phyloP scores from a whole-genome alignment of 2,329 filamentous ascomycete genomes.

The Clarireedia paspali region DNA sequence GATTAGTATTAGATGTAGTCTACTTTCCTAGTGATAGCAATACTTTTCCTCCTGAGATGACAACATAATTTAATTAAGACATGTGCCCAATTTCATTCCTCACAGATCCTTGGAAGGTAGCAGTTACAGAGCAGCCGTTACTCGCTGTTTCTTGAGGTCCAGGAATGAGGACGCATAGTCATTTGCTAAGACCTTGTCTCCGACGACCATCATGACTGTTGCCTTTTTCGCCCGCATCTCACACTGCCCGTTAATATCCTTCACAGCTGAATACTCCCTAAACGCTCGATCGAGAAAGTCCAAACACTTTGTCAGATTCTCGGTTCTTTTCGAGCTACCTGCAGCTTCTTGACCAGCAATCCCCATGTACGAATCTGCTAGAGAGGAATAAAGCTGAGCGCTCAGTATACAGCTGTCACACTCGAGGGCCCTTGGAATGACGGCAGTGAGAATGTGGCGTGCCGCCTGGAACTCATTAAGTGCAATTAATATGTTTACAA shows the following conservation, averaged over 20 bases:
- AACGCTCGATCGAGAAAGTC: conserved; percentile 26
- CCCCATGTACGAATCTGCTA: conserved; percentile 59
- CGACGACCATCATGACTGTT: conserved; percentile 51
- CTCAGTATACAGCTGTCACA: conserved; percentile 48
- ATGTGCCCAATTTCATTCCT: neutral
- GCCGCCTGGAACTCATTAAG: conserved; percentile 54
- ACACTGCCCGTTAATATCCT: conserved; percentile 52
- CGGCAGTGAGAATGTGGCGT: conserved; percentile 46
- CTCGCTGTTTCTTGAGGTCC: conserved; percentile 37
- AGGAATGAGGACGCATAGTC: conserved; percentile 47
- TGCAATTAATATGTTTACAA: conserved; percentile 50
- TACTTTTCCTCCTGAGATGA: neutral
- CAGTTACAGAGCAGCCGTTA: conserved; percentile 9
- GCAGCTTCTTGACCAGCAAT: conserved; percentile 42
- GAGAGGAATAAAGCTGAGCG: conserved; percentile 49
- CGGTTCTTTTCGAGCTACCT: conserved; percentile 34
- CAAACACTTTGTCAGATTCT: conserved; percentile 37
- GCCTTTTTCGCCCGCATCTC: conserved; percentile 61
- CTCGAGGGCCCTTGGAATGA: conserved; percentile 59
- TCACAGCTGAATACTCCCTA: conserved; percentile 46
- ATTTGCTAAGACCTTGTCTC: conserved; percentile 46
- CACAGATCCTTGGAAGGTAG: too few species aligned
- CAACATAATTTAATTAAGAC: neutral
- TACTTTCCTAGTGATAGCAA: conserved; percentile 7
- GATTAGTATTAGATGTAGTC: conserved; percentile 9